phyloP scores from a whole-genome alignment of 768 basidiomycete species.

The Candolleomyces aberdarensis region DNA sequence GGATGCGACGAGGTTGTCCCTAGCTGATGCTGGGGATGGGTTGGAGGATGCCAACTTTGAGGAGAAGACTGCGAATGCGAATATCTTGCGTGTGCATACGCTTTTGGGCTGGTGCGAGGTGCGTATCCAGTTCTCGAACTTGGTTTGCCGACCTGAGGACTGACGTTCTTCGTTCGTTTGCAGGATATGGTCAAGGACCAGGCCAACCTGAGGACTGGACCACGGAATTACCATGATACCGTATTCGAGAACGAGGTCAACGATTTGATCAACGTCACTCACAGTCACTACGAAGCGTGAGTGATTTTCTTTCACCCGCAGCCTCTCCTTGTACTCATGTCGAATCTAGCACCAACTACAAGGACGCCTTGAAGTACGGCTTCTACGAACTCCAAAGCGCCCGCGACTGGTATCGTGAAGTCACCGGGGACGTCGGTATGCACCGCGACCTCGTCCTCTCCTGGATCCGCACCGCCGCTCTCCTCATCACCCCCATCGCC shows the following conservation, averaged over 20 bases:
- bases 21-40: slow-evolving; percentile 97
- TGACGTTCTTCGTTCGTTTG: no score
- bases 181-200: slow-evolving; percentile 82
- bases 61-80: slow-evolving; percentile 96
- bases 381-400: slow-evolving; percentile 93
- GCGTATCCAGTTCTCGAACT: slow-evolving; percentile 15
- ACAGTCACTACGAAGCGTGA: slow-evolving; percentile 78
- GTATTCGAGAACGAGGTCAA: slow-evolving; percentile 93
- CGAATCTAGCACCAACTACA: slow-evolving; percentile 77
- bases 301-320: slow-evolving; percentile 23
- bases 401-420: slow-evolving; percentile 96
- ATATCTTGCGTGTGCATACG: slow-evolving; percentile 90
- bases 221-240: slow-evolving; percentile 77
- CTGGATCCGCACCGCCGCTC: slow-evolving; percentile 80
- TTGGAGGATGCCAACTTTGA: slow-evolving; percentile 99
- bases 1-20: slow-evolving; percentile 85
- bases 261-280: slow-evolving; percentile 77
- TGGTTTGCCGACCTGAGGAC: slow-evolving; percentile 3
- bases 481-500: slow-evolving; percentile 83
- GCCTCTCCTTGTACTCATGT: not conserved
- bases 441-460: slow-evolving; percentile 81
- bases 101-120: slow-evolving; percentile 91
- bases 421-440: slow-evolving; percentile 87
- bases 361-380: slow-evolving; percentile 91
- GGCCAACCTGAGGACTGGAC: slow-evolving; percentile 68